Conservation (phyloP, 2,329 filamentous ascomycete genomes). For the Achaetomium macrosporum region DNA sequence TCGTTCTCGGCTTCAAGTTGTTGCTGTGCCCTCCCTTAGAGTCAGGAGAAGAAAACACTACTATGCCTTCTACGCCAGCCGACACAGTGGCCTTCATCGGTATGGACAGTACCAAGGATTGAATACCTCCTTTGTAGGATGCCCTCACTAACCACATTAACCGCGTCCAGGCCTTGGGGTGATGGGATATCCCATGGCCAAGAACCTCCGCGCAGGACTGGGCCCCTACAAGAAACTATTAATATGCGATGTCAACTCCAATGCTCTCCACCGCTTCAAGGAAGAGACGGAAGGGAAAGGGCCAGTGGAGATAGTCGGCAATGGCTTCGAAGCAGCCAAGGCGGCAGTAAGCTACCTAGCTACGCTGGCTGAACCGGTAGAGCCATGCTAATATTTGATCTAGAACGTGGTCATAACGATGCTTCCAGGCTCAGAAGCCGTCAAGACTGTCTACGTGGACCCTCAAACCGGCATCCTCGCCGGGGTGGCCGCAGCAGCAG, state of each 20-base stretch:
- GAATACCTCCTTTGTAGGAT: too few relatives aligned
- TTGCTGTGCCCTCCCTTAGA: too few relatives aligned
- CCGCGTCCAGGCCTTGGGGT: conserved; percentile 28
- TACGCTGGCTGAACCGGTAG: too few relatives aligned
- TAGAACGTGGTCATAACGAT: conserved; percentile 37
- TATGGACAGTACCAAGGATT: conserved; percentile 4
- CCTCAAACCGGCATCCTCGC: conserved; percentile 29
- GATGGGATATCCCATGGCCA: conserved; percentile 34
- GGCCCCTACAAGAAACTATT: conserved; percentile 24
- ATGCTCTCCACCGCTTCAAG: conserved; percentile 34
- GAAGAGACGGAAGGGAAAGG: conserved; percentile 30
- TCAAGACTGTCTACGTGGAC: conserved; percentile 35
- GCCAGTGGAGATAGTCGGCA: conserved; percentile 31
- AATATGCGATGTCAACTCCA: conserved; percentile 33
- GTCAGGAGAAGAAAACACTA: neutral
- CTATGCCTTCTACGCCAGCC: conserved; percentile 19
- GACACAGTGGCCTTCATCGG: conserved; percentile 30
- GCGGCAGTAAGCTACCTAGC: conserved; percentile 25
- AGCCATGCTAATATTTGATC: too few relatives aligned
- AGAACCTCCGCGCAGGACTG: conserved; percentile 28
- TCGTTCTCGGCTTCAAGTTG: too few relatives aligned
- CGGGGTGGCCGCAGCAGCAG: conserved; percentile 21
- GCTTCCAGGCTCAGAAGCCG: conserved; percentile 33
- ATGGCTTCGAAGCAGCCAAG: conserved; percentile 34
- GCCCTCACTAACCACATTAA: too few relatives aligned